Evolutionary conservation across 1,284 basidiomycete genomes (phyloP), one percentile per base, ranked within the genome.

Genomic region (Moesziomyces globuligerus): DNA sequence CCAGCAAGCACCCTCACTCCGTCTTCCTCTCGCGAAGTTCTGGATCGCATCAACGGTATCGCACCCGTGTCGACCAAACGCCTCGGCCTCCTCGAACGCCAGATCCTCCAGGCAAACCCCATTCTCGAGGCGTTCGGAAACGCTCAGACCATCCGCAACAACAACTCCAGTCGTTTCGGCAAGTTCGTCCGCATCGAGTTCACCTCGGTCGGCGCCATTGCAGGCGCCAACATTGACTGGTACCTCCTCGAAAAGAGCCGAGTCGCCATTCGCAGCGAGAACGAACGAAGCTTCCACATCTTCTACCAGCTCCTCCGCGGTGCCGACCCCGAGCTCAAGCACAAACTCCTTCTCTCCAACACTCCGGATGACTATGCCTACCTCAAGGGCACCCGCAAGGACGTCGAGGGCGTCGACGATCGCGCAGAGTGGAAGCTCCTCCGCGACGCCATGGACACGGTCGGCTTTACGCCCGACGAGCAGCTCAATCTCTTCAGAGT

Each of bases 181-280:
- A 98, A 99, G 84, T 98, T 98, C 83, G 92, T 99, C 36, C 87
- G 94, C 44, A 98, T 99, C 74, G 92, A 91, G 79, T 98, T 99
- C 83, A 90, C 92, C 0, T 90, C 92, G 0, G 89, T 92, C 56
- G 95, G 95, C 0, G 93, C 93, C 65, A 99, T 99, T 56, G 92
- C 94, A 1, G 96, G 96, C 2, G 96, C 96, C 37, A 97, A 95
- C 80, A 95, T 98, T 67, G 94, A 98, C 82, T 98, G 96, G 96
- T 99, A 99, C 82, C 86, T 99, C 38, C 85, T 99, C 44, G 96
- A 99, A 86, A 98, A 98, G 86, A 95, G 93, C 81, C 85, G 96
- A 75, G 94, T 99, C 29, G 76, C 79, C 28, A 81, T 71, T 23
- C 79, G 79, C 15, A 75, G 71, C 62, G 72, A 73, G 15, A 76